Conservation (phyloP, 768 basidiomycete species). For the Lyophyllum shimeji region DNA sequence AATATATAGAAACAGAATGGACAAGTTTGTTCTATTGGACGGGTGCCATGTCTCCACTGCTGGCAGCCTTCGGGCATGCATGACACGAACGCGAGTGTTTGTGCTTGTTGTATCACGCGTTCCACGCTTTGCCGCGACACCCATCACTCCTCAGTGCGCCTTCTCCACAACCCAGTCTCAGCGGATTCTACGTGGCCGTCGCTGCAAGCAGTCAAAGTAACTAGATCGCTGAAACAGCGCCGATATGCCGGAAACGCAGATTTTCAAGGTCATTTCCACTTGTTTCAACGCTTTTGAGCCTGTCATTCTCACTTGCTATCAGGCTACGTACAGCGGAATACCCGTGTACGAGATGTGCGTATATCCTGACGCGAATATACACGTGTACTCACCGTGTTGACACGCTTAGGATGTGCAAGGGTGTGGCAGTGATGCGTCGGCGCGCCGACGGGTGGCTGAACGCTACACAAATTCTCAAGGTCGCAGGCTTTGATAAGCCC, state of each 20-base stretch:
- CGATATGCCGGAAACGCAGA: slow-evolving; percentile 78
- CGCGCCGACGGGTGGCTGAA: slow-evolving; percentile 97
- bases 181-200: background rate
- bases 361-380: slow-evolving; percentile 31
- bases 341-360: slow-evolving; percentile 91
- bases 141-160: slow-evolving; percentile 12
- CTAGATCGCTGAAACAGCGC: background rate
- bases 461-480: slow-evolving; percentile 98
- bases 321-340: slow-evolving; percentile 93
- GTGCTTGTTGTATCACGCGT: slow-evolving; percentile 43
- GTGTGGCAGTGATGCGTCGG: slow-evolving; percentile 96
- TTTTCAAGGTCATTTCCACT: slow-evolving; percentile 70
- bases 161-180: slow-evolving; percentile 3
- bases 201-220: background rate
- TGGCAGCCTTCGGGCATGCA: too few species aligned
- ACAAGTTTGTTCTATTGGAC: too few species aligned
- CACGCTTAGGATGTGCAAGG: slow-evolving; percentile 85
- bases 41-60: too few species aligned
- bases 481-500: slow-evolving; percentile 98
- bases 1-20: too few species aligned
- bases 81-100: slow-evolving; percentile 20
- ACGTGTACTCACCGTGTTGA: slow-evolving; percentile 33
- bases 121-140: slow-evolving; percentile 28
- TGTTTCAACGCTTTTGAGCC: slow-evolving; percentile 16
- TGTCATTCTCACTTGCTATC: slow-evolving; percentile 25